phyloP scores from a whole-genome alignment of 352 stramenopile genomes.

The Pythium rhizo-oryzae region DNA sequence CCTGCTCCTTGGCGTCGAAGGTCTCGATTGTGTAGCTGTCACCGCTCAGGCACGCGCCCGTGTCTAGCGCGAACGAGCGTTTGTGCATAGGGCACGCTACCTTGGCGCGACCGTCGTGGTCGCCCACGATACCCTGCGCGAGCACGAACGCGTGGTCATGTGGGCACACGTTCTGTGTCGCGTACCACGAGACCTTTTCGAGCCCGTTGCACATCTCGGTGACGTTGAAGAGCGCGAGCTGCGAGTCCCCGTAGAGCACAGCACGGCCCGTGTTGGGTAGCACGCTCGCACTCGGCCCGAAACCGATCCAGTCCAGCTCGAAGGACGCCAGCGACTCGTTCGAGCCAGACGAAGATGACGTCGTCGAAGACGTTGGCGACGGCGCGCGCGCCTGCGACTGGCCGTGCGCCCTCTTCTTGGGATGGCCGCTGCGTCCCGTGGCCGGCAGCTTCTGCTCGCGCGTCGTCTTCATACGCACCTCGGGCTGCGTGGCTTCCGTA shows the following conservation, averaged over 20 bases:
- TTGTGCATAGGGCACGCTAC: constrained; percentile 94
- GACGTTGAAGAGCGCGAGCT: constrained; percentile 93
- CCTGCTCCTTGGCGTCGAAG: constrained; percentile 81
- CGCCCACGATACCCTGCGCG: constrained; percentile 90
- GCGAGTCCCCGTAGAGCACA: constrained; percentile 89
- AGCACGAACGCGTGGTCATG: constrained; percentile 94
- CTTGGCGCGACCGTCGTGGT: constrained; percentile 77
- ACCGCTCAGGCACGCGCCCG: constrained; percentile 68
- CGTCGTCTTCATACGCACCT: constrained; percentile 62
- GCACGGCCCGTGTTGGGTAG: constrained; percentile 80
- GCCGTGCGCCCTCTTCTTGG: constrained; percentile 37
- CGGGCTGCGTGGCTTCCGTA: constrained; percentile 71
- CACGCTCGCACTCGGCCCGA: constrained; percentile 80
- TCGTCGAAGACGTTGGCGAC: too few relatives aligned
- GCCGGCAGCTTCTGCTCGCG: constrained; percentile 89
- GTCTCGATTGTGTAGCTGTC: constrained; percentile 82
- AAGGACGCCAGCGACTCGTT: constrained; percentile 27
- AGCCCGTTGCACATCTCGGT: constrained; percentile 55
- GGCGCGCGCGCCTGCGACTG: background rate
- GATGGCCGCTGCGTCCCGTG: constrained; percentile 30
- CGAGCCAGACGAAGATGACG: too few relatives aligned
- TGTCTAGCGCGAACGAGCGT: constrained; percentile 85
- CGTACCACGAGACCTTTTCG: constrained; percentile 84
- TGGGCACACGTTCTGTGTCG: constrained; percentile 94
- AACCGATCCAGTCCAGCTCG: constrained; percentile 66